These are phyloP conservation scores for Tylopilus sp. DNA, from an alignment of 1,284 basidiomycete species.

Conservation along the genomic window DNA sequence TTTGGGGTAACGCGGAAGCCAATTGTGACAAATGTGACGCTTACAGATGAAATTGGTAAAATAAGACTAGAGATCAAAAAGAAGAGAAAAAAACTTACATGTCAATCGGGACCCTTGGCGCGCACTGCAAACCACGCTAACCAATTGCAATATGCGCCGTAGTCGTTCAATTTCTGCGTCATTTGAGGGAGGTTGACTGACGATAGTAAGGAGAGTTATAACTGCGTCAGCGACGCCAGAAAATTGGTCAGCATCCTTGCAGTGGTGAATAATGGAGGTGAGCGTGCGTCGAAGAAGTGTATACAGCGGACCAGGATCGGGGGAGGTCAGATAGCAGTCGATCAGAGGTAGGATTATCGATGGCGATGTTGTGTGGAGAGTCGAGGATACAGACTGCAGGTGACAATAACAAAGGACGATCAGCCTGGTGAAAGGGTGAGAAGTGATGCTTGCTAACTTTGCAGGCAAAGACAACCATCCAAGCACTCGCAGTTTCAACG, in stretches of 20 bases:
- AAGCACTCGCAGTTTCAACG: conserved; percentile 71
- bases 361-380: conserved; percentile 80
- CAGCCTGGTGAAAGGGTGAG: conserved; percentile 5
- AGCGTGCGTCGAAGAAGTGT: conserved; percentile 75
- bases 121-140: conserved; percentile 65
- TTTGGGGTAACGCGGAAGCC: conserved; percentile 52
- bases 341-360: conserved; percentile 72
- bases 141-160: conserved; percentile 58
- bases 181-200: conserved; percentile 20
- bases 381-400: conserved; percentile 77
- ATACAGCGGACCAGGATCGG: conserved; percentile 57
- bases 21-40: conserved; percentile 62
- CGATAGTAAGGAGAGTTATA: conserved; percentile 46
- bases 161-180: conserved; percentile 40
- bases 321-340: conserved; percentile 58
- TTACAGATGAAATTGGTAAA: conserved; percentile 28
- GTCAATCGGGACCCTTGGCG: conserved; percentile 70
- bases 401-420: background rate
- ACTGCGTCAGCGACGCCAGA: conserved; percentile 67
- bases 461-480: conserved; percentile 77
- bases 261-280: conserved; percentile 86
- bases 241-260: conserved; percentile 74
- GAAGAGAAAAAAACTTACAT: conserved; percentile 50
- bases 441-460: conserved; percentile 60
- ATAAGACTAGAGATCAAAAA: background rate